Conservation (phyloP, 805 yeast genomes). For the Saccharomycopsis oosterbeekiorum region DNA sequence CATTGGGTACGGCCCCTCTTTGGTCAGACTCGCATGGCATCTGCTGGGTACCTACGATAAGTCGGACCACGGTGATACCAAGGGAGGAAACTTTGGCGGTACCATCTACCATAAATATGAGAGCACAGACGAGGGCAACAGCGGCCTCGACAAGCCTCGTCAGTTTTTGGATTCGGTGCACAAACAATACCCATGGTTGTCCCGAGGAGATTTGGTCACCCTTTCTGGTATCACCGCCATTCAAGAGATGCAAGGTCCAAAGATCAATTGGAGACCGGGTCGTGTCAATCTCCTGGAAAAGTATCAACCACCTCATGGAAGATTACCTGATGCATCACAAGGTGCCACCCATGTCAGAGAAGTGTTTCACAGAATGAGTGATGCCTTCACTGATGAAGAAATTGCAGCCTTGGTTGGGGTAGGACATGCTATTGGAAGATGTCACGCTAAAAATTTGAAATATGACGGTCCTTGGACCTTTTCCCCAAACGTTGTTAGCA, state of each 20-base stretch:
- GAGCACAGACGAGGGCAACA: slow-evolving; percentile 46
- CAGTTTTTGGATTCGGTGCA: slow-evolving; percentile 45
- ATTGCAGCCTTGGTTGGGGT: slow-evolving; percentile 63
- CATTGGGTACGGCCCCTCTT: slow-evolving; percentile 64
- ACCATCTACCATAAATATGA: slow-evolving; percentile 46
- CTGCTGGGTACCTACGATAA: slow-evolving; percentile 72
- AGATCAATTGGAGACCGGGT: slow-evolving; percentile 76
- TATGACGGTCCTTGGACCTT: slow-evolving; percentile 90
- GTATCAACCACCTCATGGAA: slow-evolving; percentile 51
- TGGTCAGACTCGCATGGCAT: slow-evolving; percentile 82
- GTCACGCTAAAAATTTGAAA: slow-evolving; percentile 60
- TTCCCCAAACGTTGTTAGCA: slow-evolving; percentile 62
- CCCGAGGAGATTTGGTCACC: slow-evolving; percentile 74
- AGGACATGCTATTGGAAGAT: slow-evolving; percentile 70
- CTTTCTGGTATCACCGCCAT: slow-evolving; percentile 71
- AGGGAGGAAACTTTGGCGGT: slow-evolving; percentile 66
- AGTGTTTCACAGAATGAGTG: slow-evolving; percentile 46
- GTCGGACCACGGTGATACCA: slow-evolving; percentile 35
- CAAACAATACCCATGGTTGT: slow-evolving; percentile 55
- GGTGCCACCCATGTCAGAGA: slow-evolving; percentile 57
- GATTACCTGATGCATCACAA: slow-evolving; percentile 63
- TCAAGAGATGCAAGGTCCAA: slow-evolving; percentile 73
- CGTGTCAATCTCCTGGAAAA: slow-evolving; percentile 48
- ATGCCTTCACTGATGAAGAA: slow-evolving; percentile 58
- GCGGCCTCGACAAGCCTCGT: slow-evolving; percentile 52